phyloP scores from a whole-genome alignment of 2,329 filamentous ascomycete species.

The Xylaria polymorpha region DNA sequence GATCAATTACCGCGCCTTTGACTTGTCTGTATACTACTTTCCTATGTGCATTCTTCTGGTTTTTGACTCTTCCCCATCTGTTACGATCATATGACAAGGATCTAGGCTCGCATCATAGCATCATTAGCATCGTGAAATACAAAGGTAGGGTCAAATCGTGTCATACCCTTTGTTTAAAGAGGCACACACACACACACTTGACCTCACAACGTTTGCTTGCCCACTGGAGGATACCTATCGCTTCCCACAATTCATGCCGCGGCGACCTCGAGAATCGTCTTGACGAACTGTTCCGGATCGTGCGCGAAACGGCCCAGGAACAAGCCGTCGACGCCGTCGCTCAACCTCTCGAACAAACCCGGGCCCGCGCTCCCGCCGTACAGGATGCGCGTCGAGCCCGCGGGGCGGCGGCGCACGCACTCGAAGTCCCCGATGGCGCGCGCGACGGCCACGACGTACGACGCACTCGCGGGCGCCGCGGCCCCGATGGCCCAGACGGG shows the following conservation, averaged over 20 bases:
- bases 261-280: slow-evolving; percentile 78
- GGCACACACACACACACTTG: neutral
- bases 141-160: neutral
- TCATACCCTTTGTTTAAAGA: neutral
- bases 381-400: slow-evolving; percentile 73
- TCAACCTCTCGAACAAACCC: slow-evolving; percentile 76
- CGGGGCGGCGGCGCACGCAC: slow-evolving; percentile 60
- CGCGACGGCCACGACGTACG: slow-evolving; percentile 78
- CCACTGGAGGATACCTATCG: neutral
- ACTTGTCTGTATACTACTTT: neutral
- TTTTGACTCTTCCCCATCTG: neutral
- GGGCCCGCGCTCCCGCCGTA: slow-evolving; percentile 88
- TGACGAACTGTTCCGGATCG: slow-evolving; percentile 75
- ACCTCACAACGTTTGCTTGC: neutral
- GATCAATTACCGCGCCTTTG: neutral
- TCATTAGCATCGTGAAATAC: neutral
- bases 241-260: slow-evolving; percentile 48
- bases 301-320: slow-evolving; percentile 87
- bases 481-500: slow-evolving; percentile 91
- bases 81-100: neutral
- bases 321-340: slow-evolving; percentile 77
- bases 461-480: slow-evolving; percentile 74
- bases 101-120: neutral
- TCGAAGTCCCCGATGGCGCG: slow-evolving; percentile 68
- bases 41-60: neutral